Base-by-base conservation (phyloP, 2,329 filamentous ascomycete genomes). In the Neurospora sp. region DNA sequence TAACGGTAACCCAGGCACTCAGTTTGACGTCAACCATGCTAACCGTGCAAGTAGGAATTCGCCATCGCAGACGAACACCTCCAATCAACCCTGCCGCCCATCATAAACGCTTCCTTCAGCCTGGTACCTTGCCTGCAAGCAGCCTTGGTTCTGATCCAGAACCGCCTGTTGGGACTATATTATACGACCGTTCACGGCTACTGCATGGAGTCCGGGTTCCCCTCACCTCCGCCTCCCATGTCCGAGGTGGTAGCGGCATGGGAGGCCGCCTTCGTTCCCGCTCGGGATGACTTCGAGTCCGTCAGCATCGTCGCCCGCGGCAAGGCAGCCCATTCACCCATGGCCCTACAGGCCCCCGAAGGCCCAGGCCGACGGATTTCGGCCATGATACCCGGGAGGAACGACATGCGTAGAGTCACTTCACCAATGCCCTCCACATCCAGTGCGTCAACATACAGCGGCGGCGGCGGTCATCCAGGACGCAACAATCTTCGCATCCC, bases 131-230 rank as follows among this genome's bases (percentile, higher is more conserved):
- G 88, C 68, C 82, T 96, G 23, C 84, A 94, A 11, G 85, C 86
- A 52, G 85, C 86, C 41, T 90, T 94, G 76, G 88, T 95, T 65
- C 84, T 91, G 76, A 88, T 93, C 37, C 92, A 95, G 78, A 93
- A 93, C 77, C 87, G 88, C 66, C 83, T 96, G 68, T 86, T 96
- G 5, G 92, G 89, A 0, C 85, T 93, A 72, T 89, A 92, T 74
- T 96, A 96, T 80, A 96, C 92, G 0, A 84, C 88, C 4, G 81
- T 95, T 6, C 89, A 93, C 77, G 88, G 86, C 70, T 96, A 91
- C 79, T 92, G 90, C 74, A 84, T 89, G 74, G 86, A 90, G 38
- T 84, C 89, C 74, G 83, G 86, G 5, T 90, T 93, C 75, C 90
- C 90, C 0, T 90, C 89, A 66, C 90, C 91, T 1, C 85, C 92